Conservation (phyloP, 2,329 filamentous ascomycete species). For the Colletotrichum sp. region DNA sequence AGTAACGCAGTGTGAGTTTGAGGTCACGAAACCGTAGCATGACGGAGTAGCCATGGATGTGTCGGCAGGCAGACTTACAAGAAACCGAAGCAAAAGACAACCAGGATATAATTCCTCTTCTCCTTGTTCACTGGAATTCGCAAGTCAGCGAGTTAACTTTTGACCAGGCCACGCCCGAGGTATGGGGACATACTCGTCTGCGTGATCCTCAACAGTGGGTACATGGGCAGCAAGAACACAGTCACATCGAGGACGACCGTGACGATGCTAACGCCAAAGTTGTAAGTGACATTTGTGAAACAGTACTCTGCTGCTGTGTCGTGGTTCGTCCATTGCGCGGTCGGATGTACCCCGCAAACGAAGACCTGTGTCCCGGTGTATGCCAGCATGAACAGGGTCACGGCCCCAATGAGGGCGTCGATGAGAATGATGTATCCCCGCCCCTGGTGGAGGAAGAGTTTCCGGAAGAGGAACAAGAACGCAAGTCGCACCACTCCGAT, state of each 20-base stretch:
- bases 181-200: neutral
- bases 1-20: neutral
- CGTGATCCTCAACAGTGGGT: neutral
- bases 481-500: neutral
- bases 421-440: neutral
- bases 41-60: neutral
- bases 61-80: neutral
- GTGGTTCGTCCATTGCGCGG: conserved; percentile 1
- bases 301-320: neutral
- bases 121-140: neutral
- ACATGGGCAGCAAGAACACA: conserved; percentile 1
- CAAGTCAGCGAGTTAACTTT: neutral
- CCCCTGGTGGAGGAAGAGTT: neutral
- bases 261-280: neutral
- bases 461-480: conserved; percentile 5
- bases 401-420: neutral
- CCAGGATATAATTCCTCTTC: neutral
- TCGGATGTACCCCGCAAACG: neutral
- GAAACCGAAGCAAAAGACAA: neutral
- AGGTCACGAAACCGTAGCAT: neutral
- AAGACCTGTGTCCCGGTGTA: neutral
- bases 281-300: neutral
- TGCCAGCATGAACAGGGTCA: neutral
- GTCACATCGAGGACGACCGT: neutral
- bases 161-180: neutral